Evolutionary conservation across 768 basidiomycete genomes (phyloP), one percentile per base, ranked within the genome.

Genomic region (Leucocoprinus sp.): DNA sequence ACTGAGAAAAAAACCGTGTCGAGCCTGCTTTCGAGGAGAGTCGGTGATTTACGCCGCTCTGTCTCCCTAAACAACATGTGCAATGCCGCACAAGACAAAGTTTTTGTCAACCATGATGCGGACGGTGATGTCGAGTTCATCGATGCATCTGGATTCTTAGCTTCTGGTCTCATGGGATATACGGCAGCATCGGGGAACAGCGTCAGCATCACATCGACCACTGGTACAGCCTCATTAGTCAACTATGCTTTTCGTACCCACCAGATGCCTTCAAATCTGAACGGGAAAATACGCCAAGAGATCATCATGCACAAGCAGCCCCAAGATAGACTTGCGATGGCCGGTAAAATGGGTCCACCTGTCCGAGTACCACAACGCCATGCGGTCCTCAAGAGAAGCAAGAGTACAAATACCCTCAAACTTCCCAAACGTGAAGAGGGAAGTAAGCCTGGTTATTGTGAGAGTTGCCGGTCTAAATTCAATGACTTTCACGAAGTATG

Each of bases 101-200:
- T 15, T 19, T 12, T 26, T 22, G 17, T 27, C 12, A 34, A 48
- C 5, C 40, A 42, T 8, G 46, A 48, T 35, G 50, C 24, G 11
- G 33, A 45, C 35, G 43, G 47, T 33, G 68, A 67, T 6, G 55
- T 41, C 19, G 76, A 77, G 42, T 84, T 81, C 2, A 71, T 70
- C 11, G 75, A 80, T 45, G 82, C 83, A 8, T 87, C 85, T 2
- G 83, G 85, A 4, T 86, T 80, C 57, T 67, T 80, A 4, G 72
- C 74, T 4, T 83, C 84, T 5, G 71, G 71, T 8, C 52, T 56
- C 26, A 59, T 60, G 7, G 72, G 71, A 9, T 91, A 92, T 59
- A 73, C 88, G 45, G 91, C 92, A 28, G 95, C 95, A 2, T 97
- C 93, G 6, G 93, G 93, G 5, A 98, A 99, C 65, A 93, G 88